Evolutionary conservation across 768 basidiomycete genomes (phyloP), one percentile per base, ranked within the genome.

Genomic region (Amanita exitialis): DNA sequence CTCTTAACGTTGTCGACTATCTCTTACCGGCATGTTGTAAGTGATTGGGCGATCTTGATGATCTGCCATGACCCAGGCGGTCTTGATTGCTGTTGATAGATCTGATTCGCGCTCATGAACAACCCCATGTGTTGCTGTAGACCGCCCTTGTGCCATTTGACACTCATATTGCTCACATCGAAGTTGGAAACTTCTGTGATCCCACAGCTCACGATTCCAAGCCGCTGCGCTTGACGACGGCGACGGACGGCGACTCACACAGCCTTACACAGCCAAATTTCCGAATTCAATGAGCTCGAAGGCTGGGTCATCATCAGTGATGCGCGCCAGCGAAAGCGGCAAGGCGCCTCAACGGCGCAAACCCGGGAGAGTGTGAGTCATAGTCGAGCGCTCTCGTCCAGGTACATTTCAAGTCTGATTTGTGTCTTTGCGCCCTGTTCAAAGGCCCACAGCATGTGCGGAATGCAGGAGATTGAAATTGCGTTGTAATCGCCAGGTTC

Each of bases 401-500:
- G 20, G 16, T 35, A 18, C 6, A 27, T 10, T 10, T 30, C 8
- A 25, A 9, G 20, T 47, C 46, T 47, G 35, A 47, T 35, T 16
- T 21, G 30, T 34, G 32, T 21, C 46, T n/a, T 51, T 27, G 41
- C 32, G 41, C 41, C 34, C 16, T 41, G 25, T 43, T 51, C 34
- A 44, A 47, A 76, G 74, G 20, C 75, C 74, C 4, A 78, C 76
- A 10, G 69, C 72, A 13, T 78, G 76, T 57, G 72, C 73, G 15
- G 75, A 78, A 61, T 77, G 76, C 58, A 65, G 74, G 44, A 72
- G 82, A 41, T 69, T 85, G 37, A 84, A 86, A 62, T 68, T 86
- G 38, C 73, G 76, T 28, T 86, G 83, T 56, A 82, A 85, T 60
- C 75, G 76, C 58, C 77, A 78, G 63, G 82, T 79, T 61, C 53